Evolutionary conservation across 163 green algal genomes (phyloP), one percentile per base, ranked within the genome.

Genomic region (Chlamydomonas reinhardtii): DNA sequence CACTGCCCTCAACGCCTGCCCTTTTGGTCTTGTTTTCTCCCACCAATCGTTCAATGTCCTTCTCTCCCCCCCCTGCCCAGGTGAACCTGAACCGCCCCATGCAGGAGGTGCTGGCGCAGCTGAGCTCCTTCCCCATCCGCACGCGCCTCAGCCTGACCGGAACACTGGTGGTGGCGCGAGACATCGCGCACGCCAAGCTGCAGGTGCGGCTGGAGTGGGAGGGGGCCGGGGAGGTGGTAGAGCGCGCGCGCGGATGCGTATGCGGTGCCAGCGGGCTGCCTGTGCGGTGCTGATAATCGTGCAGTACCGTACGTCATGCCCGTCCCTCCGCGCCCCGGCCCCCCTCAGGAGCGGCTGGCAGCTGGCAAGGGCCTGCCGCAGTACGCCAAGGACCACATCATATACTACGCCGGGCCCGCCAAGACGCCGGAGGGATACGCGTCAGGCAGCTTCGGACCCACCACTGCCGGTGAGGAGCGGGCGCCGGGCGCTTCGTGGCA

Each of bases 121-220:
- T 91, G 68, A 76, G 56, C 39, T 27, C 66, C 32, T 77, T 71
- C 78, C 89, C 89, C 16, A 69, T 91, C n/a, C 77, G 77, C 77
- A 93, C 89, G 9, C 86, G 86, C 35, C 86, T 91, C 25, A 90
- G 86, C 78, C 74, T 93, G 6, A 90, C 72, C 14, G 89, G 89
- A 61, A 93, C 86, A 0, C 74, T 93, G 35, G 74, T 91, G n/a
- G 89, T 93, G 66, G 89, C 89, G 6, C 73, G 89, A 0, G 89
- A 93, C 74, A 93, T 93, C 64, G 89, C 89, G 34, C 89, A 93
- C 78, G 83, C 89, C 35, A 93, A 93, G 86, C 77, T 91, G 39
- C 75, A 91, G 85, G 85, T 90, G 64, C 16, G 85, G n/a, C 3
- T 19, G 75, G n/a, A n/a, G n/a, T n/a, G 59, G 61, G 4, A 15